phyloP scores from a whole-genome alignment of 768 basidiomycete genomes.

The Melanogaster broomeanus region DNA sequence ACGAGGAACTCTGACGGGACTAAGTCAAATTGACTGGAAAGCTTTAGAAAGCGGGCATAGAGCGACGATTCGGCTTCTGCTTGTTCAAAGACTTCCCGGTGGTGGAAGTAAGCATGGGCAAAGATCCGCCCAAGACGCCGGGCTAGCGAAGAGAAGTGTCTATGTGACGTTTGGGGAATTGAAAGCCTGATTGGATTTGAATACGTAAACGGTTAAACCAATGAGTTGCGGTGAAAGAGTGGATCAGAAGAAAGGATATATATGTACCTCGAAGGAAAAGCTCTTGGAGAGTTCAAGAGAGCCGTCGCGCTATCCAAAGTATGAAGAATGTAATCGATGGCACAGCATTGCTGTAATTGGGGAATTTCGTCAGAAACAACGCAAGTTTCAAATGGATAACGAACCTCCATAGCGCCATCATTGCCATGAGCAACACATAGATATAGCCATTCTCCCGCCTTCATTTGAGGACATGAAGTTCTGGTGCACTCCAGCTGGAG shows the following conservation, averaged over 20 bases:
- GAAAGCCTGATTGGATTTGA: conserved; percentile 54
- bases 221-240: conserved; percentile 21
- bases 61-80: conserved; percentile 89
- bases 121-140: conserved; percentile 93
- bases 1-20: conserved; percentile 84
- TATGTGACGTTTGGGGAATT: conserved; percentile 76
- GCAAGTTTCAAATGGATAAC: conserved; percentile 14
- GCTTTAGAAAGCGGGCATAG: conserved; percentile 86
- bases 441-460: conserved; percentile 98
- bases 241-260: conserved; percentile 14
- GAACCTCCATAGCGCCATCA: conserved; percentile 83
- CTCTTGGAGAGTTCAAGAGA: conserved; percentile 84
- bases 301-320: conserved; percentile 94
- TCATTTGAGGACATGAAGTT: conserved; percentile 92
- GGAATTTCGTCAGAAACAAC: conserved; percentile 16
- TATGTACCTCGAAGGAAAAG: conserved; percentile 86
- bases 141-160: conserved; percentile 89
- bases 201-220: not conserved
- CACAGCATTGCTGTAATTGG: conserved; percentile 79
- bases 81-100: conserved; percentile 88
- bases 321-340: conserved; percentile 94
- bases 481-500: conserved; percentile 88
- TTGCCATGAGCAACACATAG: conserved; percentile 94
- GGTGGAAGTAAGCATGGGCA: conserved; percentile 94
- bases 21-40: conserved; percentile 77